Evolutionary conservation across 176 grass and related monocot genomes (phyloP).

Genomic region (Rhipidocladum racemiflorum): DNA sequence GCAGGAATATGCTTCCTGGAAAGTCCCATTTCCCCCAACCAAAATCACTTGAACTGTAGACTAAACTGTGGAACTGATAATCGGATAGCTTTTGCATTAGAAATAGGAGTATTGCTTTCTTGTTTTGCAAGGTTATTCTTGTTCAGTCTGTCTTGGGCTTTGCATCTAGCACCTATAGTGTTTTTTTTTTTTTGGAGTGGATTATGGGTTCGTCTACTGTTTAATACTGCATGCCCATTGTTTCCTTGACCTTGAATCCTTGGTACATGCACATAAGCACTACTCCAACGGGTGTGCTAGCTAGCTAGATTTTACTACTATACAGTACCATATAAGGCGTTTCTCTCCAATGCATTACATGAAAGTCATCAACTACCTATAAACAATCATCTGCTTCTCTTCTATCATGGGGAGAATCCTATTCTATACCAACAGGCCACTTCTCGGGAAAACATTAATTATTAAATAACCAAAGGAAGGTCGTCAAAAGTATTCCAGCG

Average conservation of each 20-base stretch:
- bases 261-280: slow-evolving; percentile 29
- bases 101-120: neutral
- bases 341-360: slow-evolving; percentile 20
- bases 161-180: neutral
- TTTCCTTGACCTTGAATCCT: slow-evolving; percentile 19
- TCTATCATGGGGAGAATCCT: slow-evolving; percentile 38
- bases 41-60: neutral
- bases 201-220: neutral
- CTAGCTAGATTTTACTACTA: neutral
- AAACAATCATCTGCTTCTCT: slow-evolving; percentile 21
- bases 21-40: neutral
- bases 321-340: neutral
- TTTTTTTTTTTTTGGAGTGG: neutral
- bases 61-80: neutral
- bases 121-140: neutral
- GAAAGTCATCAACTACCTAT: slow-evolving; percentile 43
- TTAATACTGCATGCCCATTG: neutral
- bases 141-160: too few species aligned
- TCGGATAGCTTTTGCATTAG: neutral
- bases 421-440: slow-evolving; percentile 30
- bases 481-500: slow-evolving; percentile 5
- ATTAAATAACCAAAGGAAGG: slow-evolving; percentile 33
- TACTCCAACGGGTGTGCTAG: neutral
- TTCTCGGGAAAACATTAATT: slow-evolving; percentile 41
- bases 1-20: neutral